These are phyloP conservation scores for Fonsecaea monophora DNA, from an alignment of 2,329 filamentous ascomycete genomes.

Conservation along the genomic window DNA sequence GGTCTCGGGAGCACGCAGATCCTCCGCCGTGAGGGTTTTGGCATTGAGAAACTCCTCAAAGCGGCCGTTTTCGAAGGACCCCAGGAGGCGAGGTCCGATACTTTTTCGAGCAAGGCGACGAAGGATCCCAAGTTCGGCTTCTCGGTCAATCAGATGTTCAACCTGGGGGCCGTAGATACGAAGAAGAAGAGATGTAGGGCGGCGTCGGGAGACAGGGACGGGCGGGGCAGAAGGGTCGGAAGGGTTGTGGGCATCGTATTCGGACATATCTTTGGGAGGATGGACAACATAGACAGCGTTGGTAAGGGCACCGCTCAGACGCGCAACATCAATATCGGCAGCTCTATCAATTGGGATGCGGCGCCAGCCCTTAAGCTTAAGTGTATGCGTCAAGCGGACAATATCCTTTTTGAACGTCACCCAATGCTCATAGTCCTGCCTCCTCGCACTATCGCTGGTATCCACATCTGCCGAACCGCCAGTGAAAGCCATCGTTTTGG, in stretches of 20 bases:
- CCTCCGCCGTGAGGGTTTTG: slow-evolving; percentile 74
- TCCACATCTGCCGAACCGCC: slow-evolving; percentile 59
- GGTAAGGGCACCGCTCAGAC: slow-evolving; percentile 83
- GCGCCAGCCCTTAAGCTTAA: slow-evolving; percentile 90
- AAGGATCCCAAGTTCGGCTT: slow-evolving; percentile 86
- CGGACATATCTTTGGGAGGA: slow-evolving; percentile 70
- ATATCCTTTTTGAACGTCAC: slow-evolving; percentile 90
- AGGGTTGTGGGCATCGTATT: slow-evolving; percentile 37
- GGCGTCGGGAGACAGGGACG: slow-evolving; percentile 19
- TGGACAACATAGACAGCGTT: slow-evolving; percentile 96
- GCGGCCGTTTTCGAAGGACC: slow-evolving; percentile 91
- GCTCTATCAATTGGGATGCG: slow-evolving; percentile 66
- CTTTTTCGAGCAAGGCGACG: slow-evolving; percentile 85
- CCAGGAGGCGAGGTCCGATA: slow-evolving; percentile 88
- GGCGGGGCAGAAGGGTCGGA: slow-evolving; percentile 28
- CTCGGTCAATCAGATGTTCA: slow-evolving; percentile 92
- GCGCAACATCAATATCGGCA: slow-evolving; percentile 53
- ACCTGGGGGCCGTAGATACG: slow-evolving; percentile 95
- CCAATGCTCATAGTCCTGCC: slow-evolving; percentile 80
- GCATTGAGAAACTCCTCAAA: slow-evolving; percentile 96
- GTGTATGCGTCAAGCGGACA: slow-evolving; percentile 83
- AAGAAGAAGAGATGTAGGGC: slow-evolving; percentile 74
- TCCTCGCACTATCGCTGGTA: slow-evolving; percentile 57
- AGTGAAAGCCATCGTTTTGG: slow-evolving; percentile 80
- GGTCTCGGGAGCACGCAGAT: slow-evolving; percentile 80